Evolutionary conservation across 495 filamentous ascomycete genomes (phyloP), one percentile per base, ranked within the genome.

Genomic region (Podospora tetraspora): DNA sequence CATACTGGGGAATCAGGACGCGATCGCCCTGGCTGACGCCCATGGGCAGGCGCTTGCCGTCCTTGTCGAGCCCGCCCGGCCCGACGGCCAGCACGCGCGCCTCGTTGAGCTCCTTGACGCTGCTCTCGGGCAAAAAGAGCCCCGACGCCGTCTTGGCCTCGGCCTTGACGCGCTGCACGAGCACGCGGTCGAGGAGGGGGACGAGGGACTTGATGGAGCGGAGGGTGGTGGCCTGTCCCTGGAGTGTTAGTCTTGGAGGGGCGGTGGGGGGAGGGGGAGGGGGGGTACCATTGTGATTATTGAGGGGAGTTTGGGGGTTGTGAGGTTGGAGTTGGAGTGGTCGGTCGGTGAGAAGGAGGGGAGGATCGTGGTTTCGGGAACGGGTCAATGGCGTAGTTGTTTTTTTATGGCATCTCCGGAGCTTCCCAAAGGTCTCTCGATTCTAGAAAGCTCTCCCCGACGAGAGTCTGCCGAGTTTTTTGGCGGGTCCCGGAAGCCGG

Each of bases 81-180:
- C 95, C 95, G 62, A 98, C 94, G 70, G 95, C 96, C 67, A 99
- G 84, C 69, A 99, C 95, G 80, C 90, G 90, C 71, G 92, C 95
- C 86, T 97, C 95, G 81, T 96, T 97, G 80, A 97, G 87, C 79
- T 99, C 95, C 88, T 99, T 97, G 72, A 97, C 93, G 77, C 88
- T 91, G 77, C 88, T 92, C 85, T 99, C 96, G 68, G 95, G 95
- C 70, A 99, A 92, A 87, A 94, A 97, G 85, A 99, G 94, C 73
- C 95, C 95, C 73, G 88, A 87, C 71, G 95, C 92, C 32, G 95
- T 99, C 86, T 97, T 97, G 74, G 93, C 76, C 81, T 98, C 96
- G 75, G 94, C 90, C 83, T 98, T 98, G 84, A 97, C 84, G 80
- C 95, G 92, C 89, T 99, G 95, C 73, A 99, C 92, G 68, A 99